Base-by-base conservation (phyloP, 495 filamentous ascomycete genomes). In the Pyrenopolyporus hunteri region DNA sequence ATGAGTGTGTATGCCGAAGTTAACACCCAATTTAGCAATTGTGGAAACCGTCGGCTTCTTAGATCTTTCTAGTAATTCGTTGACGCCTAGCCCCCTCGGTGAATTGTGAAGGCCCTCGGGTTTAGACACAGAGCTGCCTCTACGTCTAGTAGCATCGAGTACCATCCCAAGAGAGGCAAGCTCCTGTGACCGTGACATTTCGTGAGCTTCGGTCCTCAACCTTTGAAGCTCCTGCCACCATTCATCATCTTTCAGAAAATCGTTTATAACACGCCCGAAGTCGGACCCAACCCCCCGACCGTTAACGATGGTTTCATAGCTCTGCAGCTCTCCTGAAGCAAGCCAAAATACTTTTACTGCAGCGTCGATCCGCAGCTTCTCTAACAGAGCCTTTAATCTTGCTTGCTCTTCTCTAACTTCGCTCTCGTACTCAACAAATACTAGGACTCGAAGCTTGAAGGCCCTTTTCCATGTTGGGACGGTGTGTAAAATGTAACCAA, bases 401-500 rank as follows among this genome's bases (percentile, higher is more conserved):
- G 80, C 80, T 53, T 84, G 78, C 72, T 96, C 91, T 69, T 95
- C 90, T 31, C 86, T 85, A 13, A 96, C 85, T 55, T 96, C 91
- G 13, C 81, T 84, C 69, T 96, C 91, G 67, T 94, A 95, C 67
- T 96, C 91, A 20, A 95, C 91, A 69, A 95, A 96, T 1, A 94
- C 91, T 0, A 85, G 78, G 3, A 95, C 89, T 32, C 91, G 87
- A 14, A 93, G 74, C 55, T 79, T 82, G 67, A 89, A 93, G 2
- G 80, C 80, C 64, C 85, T 89, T 66, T 91, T 92, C 90, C 90
- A 95, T 1, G 86, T 83, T 5, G 88, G 89, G 2, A 94, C 91
- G 4, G 89, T 94, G 58, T 88, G 85, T 2, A 96, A 75, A 48
- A 96, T 96, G 37, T 87, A 92, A 1, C 91, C 91, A 19, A 95